These are phyloP conservation scores for Alternaria incomplexa DNA, from an alignment of 2,329 filamentous ascomycete genomes.

Conservation along the genomic window DNA sequence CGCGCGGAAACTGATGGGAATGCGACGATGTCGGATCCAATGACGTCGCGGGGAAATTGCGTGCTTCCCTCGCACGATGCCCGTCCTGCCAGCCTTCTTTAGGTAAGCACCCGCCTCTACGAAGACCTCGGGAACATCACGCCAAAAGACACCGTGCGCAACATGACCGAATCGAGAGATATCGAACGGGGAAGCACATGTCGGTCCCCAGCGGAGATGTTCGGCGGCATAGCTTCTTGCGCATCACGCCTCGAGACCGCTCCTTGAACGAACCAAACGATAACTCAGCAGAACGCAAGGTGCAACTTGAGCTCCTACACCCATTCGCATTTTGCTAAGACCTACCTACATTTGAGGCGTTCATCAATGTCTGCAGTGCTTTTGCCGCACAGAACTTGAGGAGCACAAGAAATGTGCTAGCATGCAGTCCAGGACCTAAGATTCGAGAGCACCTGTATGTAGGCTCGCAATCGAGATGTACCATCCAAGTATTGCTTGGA, in stretches of 20 bases:
- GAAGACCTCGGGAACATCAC: not conserved
- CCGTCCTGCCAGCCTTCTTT: conserved; percentile 15
- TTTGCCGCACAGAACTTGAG: not conserved
- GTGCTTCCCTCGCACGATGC: conserved; percentile 20
- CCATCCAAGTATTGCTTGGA: not conserved
- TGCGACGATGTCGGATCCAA: conserved; percentile 25
- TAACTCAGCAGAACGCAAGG: not conserved
- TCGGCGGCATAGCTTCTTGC: not conserved
- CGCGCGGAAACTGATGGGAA: conserved; percentile 14
- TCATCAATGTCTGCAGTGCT: not conserved
- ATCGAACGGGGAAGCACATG: not conserved
- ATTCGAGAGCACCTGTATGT: not conserved
- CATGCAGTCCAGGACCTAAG: not conserved
- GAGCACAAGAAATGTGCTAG: not conserved
- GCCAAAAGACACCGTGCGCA: not conserved
- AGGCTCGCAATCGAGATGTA: not conserved
- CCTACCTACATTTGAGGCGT: not conserved
- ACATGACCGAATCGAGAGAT: not conserved
- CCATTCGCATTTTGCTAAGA: not conserved
- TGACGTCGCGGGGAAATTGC: conserved; percentile 34
- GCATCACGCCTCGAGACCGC: not conserved
- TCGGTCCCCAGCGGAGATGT: not conserved
- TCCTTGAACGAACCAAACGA: not conserved
- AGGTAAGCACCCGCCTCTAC: conserved; percentile 5
- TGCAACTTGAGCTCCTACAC: not conserved